Conservation (phyloP, 2,329 filamentous ascomycete species). For the Rugonectria rugulosa region DNA sequence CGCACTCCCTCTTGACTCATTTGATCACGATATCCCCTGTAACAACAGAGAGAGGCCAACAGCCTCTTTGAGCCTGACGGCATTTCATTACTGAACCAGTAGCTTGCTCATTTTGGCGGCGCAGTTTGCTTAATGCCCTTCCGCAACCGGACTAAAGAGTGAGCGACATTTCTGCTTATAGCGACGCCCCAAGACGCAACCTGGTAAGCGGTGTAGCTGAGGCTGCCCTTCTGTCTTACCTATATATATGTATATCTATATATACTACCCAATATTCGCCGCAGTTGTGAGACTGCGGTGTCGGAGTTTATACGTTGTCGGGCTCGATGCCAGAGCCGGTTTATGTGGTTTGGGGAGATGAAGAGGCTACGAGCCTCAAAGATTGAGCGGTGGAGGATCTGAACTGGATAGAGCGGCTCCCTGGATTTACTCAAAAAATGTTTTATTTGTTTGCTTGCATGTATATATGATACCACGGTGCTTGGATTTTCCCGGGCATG, state of each 20-base stretch:
- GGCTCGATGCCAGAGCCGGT: background rate
- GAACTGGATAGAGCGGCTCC: background rate
- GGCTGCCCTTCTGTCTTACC: slow-evolving; percentile 3
- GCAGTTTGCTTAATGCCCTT: background rate
- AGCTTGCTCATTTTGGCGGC: background rate
- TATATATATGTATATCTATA: background rate
- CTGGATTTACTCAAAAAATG: background rate
- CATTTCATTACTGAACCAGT: slow-evolving; percentile 3
- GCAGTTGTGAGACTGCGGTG: slow-evolving; percentile 6
- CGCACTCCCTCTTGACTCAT: background rate
- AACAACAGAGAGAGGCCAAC: background rate
- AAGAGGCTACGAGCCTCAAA: background rate
- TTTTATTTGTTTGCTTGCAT: background rate
- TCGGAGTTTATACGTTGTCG: background rate
- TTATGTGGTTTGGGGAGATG: background rate
- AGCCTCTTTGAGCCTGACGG: slow-evolving; percentile 7
- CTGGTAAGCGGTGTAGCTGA: background rate
- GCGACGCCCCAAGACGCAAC: slow-evolving; percentile 9
- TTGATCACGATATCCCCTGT: background rate
- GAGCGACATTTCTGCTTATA: slow-evolving; percentile 1
- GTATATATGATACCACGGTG: background rate
- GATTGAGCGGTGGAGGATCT: background rate
- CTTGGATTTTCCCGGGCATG: background rate
- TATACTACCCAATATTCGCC: background rate
- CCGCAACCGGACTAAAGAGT: background rate